Conservation (phyloP, 371 early-diverging fungal genomes). For the Blastocladiella emersonii region DNA sequence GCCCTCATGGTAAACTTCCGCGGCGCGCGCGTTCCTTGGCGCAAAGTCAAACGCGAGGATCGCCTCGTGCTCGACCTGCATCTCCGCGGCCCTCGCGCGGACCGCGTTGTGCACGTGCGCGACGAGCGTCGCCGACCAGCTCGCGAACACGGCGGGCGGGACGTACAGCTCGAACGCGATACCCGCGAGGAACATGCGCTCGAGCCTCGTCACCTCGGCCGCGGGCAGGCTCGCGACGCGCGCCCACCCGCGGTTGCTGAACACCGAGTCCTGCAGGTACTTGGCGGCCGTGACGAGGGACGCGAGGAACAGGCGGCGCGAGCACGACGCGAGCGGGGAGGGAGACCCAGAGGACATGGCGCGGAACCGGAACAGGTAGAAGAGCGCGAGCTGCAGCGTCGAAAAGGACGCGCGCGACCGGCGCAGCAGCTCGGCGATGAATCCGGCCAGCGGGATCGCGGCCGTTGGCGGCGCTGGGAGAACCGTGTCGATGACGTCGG, state of each 20-base stretch:
- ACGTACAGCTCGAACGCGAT: conserved; percentile 28
- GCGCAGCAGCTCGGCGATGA: conserved; percentile 52
- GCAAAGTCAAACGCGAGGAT: background rate
- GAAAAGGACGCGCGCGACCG: conserved; percentile 57
- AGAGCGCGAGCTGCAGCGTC: conserved; percentile 50
- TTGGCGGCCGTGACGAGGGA: conserved; percentile 31
- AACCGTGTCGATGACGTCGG: conserved; percentile 23
- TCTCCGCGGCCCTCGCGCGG: background rate
- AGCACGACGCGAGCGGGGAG: conserved; percentile 11
- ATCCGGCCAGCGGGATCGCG: conserved; percentile 30
- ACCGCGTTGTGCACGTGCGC: conserved; percentile 13
- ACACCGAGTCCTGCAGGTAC: conserved; percentile 28
- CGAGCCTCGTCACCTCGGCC: conserved; percentile 23
- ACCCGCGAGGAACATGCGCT: conserved; percentile 19
- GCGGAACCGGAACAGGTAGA: conserved; percentile 37
- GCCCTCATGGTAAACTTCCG: too few species aligned
- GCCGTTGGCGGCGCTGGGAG: conserved; percentile 21
- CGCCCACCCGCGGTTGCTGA: conserved; percentile 31
- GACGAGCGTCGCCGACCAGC: conserved; percentile 8
- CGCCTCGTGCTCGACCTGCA: background rate
- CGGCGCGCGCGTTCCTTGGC: too few species aligned
- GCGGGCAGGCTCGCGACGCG: conserved; percentile 25
- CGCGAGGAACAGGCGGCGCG: conserved; percentile 25
- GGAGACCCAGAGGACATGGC: conserved; percentile 6
- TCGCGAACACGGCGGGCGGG: background rate